Conservation (phyloP, 2,329 filamentous ascomycete species). For the Botryosphaeria dothidea region DNA sequence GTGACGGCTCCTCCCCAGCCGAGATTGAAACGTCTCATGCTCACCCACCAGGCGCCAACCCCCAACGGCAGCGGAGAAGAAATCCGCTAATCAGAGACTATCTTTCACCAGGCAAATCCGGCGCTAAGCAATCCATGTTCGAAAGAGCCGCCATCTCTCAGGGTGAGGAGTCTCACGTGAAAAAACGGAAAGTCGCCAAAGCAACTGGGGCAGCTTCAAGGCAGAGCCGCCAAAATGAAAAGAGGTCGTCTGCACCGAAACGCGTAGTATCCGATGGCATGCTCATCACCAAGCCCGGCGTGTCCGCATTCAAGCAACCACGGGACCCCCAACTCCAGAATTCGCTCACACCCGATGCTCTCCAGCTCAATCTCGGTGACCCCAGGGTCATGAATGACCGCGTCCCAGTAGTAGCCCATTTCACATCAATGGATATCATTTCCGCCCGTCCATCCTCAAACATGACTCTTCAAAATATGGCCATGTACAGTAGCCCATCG, state of each 20-base stretch:
- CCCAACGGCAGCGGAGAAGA: neutral
- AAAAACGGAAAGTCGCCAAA: neutral
- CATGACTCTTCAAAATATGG: neutral
- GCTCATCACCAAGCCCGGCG: neutral
- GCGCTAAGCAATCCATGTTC: constrained; percentile 3
- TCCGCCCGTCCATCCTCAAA: neutral
- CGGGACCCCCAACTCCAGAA: too few species aligned
- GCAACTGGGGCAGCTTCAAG: neutral
- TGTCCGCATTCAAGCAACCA: neutral
- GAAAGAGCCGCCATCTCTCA: constrained; percentile 10
- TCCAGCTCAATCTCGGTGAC: too few species aligned
- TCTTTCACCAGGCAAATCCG: neutral
- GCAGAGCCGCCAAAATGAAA: too few species aligned
- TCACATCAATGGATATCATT: constrained; percentile 17
- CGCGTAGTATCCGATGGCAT: neutral
- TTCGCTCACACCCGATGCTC: too few species aligned
- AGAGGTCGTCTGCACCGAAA: neutral
- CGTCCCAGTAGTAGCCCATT: neutral
- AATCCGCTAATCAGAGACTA: constrained; percentile 4
- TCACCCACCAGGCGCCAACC: neutral
- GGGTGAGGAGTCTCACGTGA: neutral
- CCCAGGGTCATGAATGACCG: neutral
- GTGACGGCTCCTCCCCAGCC: neutral
- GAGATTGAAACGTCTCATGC: neutral
- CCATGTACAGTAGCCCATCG: neutral